Base-by-base conservation (phyloP, 805 yeast genomes). In the Brettanomyces naardenensis region DNA sequence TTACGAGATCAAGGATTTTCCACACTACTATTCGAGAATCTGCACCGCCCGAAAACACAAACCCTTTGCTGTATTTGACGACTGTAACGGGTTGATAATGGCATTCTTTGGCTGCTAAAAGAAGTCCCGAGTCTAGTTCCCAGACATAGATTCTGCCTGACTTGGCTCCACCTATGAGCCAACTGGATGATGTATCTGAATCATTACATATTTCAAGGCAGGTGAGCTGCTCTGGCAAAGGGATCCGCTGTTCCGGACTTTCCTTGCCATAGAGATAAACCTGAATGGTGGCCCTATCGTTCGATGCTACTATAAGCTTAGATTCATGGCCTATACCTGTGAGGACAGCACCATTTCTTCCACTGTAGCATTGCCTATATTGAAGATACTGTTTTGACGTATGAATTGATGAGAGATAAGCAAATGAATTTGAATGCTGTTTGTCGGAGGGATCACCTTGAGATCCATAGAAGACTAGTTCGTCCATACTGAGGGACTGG, bases 121-220 rank as follows among this genome's bases (percentile, higher is more conserved):
- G 65, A 19, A 74, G 60, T 0, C 97, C 97, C 2, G 92, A 80
- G 7, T 69, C 58, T 36, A 89, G 53, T 49, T 87, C 95, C 97
- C 97, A 90, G 1, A 89, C 58, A 52, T 83, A 83, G 13, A 92
- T 44, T 46, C 78, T 73, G 10, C 97, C 97, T n/a, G 80, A 52
- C 41, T 65, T 54, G 37, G 92, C 69, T 42, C 90, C 88, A 31
- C 81, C 95, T 5, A 77, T 80, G 19, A 92, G 58, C 70, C 82
- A 80, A 6, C 45, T 46, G 19, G 47, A 45, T 14, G 44, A 44
- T n/a, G n/a, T n/a, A n/a, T n/a, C n/a, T 5, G 33, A 26, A 23
- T 31, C 41, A 15, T 27, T 33, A 21, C 51, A 51, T 21, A 52
- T 44, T 0, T 72, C 63, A 35, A 86, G 49, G 52, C 86, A 74